Evolutionary conservation across 768 basidiomycete species (phyloP).

Genomic region (Termitomyces heimii): DNA sequence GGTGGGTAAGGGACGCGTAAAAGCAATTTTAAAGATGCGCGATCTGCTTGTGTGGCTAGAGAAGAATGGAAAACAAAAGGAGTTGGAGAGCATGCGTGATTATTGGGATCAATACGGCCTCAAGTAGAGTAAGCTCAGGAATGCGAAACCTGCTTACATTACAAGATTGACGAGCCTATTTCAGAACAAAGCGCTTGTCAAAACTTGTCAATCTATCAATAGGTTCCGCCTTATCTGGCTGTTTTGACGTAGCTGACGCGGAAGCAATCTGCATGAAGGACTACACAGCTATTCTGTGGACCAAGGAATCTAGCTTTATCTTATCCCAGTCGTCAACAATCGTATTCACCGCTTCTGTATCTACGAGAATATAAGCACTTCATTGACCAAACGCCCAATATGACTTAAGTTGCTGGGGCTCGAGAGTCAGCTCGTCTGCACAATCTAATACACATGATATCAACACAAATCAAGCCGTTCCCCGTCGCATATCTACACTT

Average conservation of each 20-base stretch:
- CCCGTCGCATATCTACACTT: not conserved
- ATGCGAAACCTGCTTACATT: not conserved
- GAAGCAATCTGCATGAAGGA: not conserved
- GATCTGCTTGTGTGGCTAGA: slow-evolving; percentile 84
- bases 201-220: not conserved
- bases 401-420: not conserved
- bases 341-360: not conserved
- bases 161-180: not conserved
- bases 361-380: not conserved
- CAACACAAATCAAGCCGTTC: not conserved
- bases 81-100: slow-evolving; percentile 65
- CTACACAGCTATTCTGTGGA: not conserved
- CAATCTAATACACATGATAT: not conserved
- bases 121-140: slow-evolving; percentile 23
- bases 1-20: slow-evolving; percentile 66
- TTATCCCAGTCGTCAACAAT: not conserved
- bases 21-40: slow-evolving; percentile 77
- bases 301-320: not conserved
- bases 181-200: not conserved
- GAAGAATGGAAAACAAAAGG: slow-evolving; percentile 54
- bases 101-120: slow-evolving; percentile 75
- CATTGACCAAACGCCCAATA: too few relatives aligned
- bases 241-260: not conserved
- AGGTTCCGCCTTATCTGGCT: not conserved
- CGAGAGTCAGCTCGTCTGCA: not conserved